Conservation (phyloP, 306 rosid genomes). For the Medicago truncatula region MtrunA17r5.0-ANR NC_053045.1:49941001-49941500, state of each 20-base stretch:
- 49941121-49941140: constrained; percentile 85
- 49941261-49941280: constrained; percentile 4
- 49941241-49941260: constrained; percentile 29
- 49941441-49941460: constrained; percentile 1
- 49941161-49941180: constrained; percentile 73
- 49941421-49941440: constrained; percentile 22
- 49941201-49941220: constrained; percentile 39
- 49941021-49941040: constrained; percentile 4
- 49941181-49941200: constrained; percentile 83
- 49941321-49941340: constrained; percentile 8
- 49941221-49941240: constrained; percentile 17
- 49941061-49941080: constrained; percentile 98
- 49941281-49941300: constrained; percentile 3
- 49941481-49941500: constrained; percentile 10
- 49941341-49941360: constrained; percentile 11
- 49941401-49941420: constrained; percentile 8
- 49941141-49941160: constrained; percentile 84
- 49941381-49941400: constrained; percentile 20
- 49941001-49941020: constrained; percentile 38
- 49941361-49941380: constrained; percentile 23
- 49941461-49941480: constrained; percentile 9
- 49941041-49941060: constrained; percentile 37
- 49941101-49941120: constrained; percentile 84
- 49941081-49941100: constrained; percentile 88
- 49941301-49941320: constrained; percentile 18